Evolutionary conservation across 2,329 filamentous ascomycete species (phyloP).

Genomic region (Geoglossum cookeanum): DNA sequence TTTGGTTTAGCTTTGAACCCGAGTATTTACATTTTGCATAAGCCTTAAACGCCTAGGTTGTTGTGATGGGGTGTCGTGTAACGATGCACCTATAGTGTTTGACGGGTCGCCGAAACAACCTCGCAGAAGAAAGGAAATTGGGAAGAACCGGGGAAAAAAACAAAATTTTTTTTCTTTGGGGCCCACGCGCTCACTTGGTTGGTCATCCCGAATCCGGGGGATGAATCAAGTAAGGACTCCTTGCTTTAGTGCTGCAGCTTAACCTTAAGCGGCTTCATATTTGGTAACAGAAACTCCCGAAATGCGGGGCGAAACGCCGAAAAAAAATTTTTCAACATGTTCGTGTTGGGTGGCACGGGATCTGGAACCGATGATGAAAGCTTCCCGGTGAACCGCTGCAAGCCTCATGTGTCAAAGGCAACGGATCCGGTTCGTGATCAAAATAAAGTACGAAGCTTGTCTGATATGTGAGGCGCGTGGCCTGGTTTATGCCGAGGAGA

Average conservation of each 20-base stretch:
- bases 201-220: background rate
- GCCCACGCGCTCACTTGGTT: background rate
- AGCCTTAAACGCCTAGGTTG: too few relatives aligned
- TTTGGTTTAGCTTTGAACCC: too few relatives aligned
- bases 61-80: too few relatives aligned
- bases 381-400: background rate
- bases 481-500: background rate
- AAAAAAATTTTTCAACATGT: background rate
- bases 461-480: too few relatives aligned
- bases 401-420: too few relatives aligned
- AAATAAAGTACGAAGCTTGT: too few relatives aligned
- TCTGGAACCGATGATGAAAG: background rate
- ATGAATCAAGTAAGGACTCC: background rate
- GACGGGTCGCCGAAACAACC: too few relatives aligned
- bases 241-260: background rate
- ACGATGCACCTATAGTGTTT: too few relatives aligned
- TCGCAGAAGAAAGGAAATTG: too few relatives aligned
- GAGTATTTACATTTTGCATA: too few relatives aligned
- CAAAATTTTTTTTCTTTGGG: background rate
- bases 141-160: background rate
- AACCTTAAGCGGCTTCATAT: background rate
- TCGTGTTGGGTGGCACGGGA: background rate
- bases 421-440: too few relatives aligned
- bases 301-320: background rate
- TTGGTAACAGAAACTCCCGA: constrained; percentile 1